Conservation (phyloP, 305 asterid species). For the Lippia alba region DNA sequence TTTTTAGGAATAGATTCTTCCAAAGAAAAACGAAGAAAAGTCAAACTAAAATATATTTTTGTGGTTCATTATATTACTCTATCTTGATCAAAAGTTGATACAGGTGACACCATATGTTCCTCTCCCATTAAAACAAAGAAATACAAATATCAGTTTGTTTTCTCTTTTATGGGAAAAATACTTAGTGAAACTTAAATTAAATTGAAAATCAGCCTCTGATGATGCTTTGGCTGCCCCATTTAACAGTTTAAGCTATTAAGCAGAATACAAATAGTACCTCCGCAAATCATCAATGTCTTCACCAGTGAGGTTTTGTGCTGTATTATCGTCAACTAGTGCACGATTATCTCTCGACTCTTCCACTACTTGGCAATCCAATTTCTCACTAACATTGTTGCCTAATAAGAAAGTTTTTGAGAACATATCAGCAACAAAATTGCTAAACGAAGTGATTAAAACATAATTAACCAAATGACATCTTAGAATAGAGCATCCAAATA, state of each 20-base stretch:
- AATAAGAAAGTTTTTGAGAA: constrained; percentile 33
- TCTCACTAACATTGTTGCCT: constrained; percentile 59
- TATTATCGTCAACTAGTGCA: constrained; percentile 77
- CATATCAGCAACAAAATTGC: constrained; percentile 28
- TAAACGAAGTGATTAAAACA: constrained; percentile 10
- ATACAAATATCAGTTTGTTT: background rate
- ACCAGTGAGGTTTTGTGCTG: constrained; percentile 82
- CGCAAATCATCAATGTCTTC: constrained; percentile 84
- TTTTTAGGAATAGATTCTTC: background rate
- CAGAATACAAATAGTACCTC: constrained; percentile 48
- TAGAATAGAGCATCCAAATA: constrained; percentile 6
- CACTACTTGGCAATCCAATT: constrained; percentile 40
- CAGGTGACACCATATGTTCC: background rate
- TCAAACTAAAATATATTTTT: constrained; percentile 1
- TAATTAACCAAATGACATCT: constrained; percentile 12
- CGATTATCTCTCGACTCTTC: constrained; percentile 84
- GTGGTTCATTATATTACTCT: background rate
- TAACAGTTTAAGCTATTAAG: too few species aligned
- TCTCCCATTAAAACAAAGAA: background rate
- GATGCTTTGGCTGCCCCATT: too few species aligned
- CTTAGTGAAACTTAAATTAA: background rate
- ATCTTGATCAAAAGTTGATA: background rate
- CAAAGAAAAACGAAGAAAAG: background rate
- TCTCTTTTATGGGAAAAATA: constrained; percentile 8
- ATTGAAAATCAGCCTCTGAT: background rate